Percentiles rank a stretch among this genome's conserved stretches.
phyloP scores from a whole-genome alignment of 306 rosid genomes.

The Lotus japonicus region DNA sequence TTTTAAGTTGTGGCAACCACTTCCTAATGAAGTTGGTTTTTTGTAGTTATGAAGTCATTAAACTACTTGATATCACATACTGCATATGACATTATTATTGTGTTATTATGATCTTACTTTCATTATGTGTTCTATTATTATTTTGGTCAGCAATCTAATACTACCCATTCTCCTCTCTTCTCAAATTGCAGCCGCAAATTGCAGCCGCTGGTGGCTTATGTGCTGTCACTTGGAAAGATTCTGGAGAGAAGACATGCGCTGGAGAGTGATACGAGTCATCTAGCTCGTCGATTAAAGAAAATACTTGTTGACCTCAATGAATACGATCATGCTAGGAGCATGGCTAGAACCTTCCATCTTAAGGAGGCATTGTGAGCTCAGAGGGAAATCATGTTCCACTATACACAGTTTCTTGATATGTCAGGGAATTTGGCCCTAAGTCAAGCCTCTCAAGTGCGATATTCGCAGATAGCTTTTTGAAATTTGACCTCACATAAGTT shows the following conservation, averaged over 20 bases:
- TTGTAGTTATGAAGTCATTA: conserved; percentile 1
- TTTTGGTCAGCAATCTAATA: conserved; percentile 19
- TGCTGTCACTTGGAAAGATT: conserved; percentile 56
- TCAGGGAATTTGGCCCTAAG: neutral
- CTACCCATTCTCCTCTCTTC: neutral
- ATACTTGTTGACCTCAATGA: conserved; percentile 85
- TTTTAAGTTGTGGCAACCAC: neutral
- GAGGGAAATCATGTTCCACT: conserved; percentile 17
- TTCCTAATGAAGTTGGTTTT: neutral
- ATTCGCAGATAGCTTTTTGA: conserved; percentile 7
- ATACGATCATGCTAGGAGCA: conserved; percentile 73
- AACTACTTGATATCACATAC: neutral
- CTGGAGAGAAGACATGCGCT: conserved; percentile 61
- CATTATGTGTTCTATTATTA: neutral
- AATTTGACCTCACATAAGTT: conserved; percentile 3
- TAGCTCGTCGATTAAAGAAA: conserved; percentile 86
- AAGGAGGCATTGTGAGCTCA: conserved; percentile 71
- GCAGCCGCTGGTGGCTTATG: conserved; percentile 76
- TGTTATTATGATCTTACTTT: neutral
- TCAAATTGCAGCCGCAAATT: conserved; percentile 52
- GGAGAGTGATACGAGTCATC: conserved; percentile 55
- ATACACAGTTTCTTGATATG: neutral
- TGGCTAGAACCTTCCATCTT: conserved; percentile 72
- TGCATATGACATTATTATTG: neutral
- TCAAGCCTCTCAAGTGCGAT: conserved; percentile 9